These are phyloP conservation scores for Paramyrothecium roridum DNA, from an alignment of 2,329 filamentous ascomycete species.

Conservation along the genomic window DNA sequence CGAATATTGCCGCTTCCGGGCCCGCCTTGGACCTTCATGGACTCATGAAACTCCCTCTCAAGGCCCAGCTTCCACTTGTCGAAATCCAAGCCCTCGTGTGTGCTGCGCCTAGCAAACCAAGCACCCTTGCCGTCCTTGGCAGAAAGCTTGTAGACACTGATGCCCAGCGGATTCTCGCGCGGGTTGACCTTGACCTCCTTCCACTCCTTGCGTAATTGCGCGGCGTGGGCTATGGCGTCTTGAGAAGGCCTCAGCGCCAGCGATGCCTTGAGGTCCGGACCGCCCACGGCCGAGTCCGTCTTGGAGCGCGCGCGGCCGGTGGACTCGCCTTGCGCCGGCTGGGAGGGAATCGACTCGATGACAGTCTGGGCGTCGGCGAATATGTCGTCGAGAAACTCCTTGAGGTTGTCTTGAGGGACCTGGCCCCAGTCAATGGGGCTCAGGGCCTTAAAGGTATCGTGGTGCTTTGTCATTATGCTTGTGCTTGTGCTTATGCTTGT, in stretches of 20 bases:
- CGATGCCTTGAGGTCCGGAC: conserved; percentile 50
- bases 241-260: conserved; percentile 34
- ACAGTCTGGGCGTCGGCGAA: conserved; percentile 68
- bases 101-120: conserved; percentile 85
- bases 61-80: conserved; percentile 74
- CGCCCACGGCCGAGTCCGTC: conserved; percentile 50
- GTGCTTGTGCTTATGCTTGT: too few species aligned
- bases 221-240: conserved; percentile 43
- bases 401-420: conserved; percentile 43
- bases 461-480: conserved; percentile 53
- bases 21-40: conserved; percentile 65
- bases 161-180: conserved; percentile 71
- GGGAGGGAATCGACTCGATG: conserved; percentile 69
- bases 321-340: conserved; percentile 31
- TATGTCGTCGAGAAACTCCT: conserved; percentile 52
- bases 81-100: conserved; percentile 77
- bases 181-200: conserved; percentile 74
- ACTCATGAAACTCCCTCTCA: conserved; percentile 75
- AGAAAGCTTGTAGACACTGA: conserved; percentile 76
- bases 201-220: conserved; percentile 75
- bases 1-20: conserved; percentile 74
- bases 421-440: conserved; percentile 52
- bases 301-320: conserved; percentile 49
- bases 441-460: conserved; percentile 57
- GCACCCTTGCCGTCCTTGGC: conserved; percentile 78